A percentile compares a stretch with the other conserved stretches of the same genome.
phyloP scores from a whole-genome alignment of 495 filamentous ascomycete genomes.

The Hypoxylon lenormandii region DNA sequence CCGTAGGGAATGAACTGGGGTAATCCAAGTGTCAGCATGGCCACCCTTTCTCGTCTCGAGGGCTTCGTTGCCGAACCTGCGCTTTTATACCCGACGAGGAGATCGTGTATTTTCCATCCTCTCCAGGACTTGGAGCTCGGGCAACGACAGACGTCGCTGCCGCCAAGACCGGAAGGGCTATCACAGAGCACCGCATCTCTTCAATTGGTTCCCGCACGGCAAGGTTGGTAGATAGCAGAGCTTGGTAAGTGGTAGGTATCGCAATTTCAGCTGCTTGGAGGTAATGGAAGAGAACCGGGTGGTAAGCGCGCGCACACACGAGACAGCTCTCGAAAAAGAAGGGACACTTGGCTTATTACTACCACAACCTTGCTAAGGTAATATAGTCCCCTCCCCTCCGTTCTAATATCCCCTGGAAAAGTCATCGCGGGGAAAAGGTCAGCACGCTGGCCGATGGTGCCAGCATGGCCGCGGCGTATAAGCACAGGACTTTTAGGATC shows the following conservation, averaged over 20 bases:
- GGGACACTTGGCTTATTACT: constrained; percentile 46
- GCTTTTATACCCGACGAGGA: constrained; percentile 64
- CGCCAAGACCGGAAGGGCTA: constrained; percentile 41
- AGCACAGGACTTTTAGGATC: constrained; percentile 34
- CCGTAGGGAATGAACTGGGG: constrained; percentile 68
- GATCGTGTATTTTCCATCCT: constrained; percentile 60
- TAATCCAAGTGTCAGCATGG: constrained; percentile 19
- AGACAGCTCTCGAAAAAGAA: constrained; percentile 30
- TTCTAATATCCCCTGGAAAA: constrained; percentile 31
- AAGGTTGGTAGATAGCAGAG: constrained; percentile 7
- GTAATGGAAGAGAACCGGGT: constrained; percentile 7
- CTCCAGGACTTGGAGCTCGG: constrained; percentile 39
- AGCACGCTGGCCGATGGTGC: constrained; percentile 25
- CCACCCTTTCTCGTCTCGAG: not conserved
- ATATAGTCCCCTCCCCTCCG: constrained; percentile 22
- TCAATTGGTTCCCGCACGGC: constrained; percentile 31
- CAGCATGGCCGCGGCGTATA: constrained; percentile 22
- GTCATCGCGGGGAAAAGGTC: constrained; percentile 21
- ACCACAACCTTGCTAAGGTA: constrained; percentile 28
- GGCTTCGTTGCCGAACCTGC: constrained; percentile 53
- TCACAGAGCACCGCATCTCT: constrained; percentile 45
- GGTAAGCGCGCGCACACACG: constrained; percentile 22
- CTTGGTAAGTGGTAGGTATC: constrained; percentile 24
- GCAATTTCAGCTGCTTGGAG: constrained; percentile 17
- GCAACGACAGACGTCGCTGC: constrained; percentile 41